Percentiles rank a stretch among this genome's conserved stretches.
These are phyloP conservation scores for Neocucurbitaria cava DNA, from an alignment of 2,329 filamentous ascomycete species.

Conservation along the genomic window DNA sequence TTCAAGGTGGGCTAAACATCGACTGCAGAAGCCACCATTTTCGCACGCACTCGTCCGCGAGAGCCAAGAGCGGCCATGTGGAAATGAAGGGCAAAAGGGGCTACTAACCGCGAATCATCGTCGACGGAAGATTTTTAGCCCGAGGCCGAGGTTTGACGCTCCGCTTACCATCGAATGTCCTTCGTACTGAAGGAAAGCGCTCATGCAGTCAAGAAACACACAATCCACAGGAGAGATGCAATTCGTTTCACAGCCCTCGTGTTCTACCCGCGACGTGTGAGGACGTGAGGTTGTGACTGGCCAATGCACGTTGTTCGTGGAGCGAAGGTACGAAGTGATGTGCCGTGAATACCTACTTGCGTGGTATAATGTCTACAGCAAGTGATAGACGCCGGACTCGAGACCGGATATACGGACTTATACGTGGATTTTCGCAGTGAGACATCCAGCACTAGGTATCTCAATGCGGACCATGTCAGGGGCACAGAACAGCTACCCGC, in stretches of 20 bases:
- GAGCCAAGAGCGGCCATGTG: conserved; percentile 1
- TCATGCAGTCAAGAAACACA: background rate
- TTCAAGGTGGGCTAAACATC: background rate
- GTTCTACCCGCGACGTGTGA: conserved; percentile 1
- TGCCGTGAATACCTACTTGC: background rate
- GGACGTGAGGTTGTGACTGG: background rate
- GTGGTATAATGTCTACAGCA: background rate
- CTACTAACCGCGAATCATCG: conserved; percentile 6
- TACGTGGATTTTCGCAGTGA: too few species aligned
- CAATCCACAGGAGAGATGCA: background rate
- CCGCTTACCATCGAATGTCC: background rate
- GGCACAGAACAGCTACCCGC: background rate
- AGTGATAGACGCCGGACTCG: background rate
- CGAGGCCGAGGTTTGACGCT: conserved; percentile 1
- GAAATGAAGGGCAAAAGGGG: conserved; percentile 1
- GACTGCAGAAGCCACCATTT: conserved; percentile 3
- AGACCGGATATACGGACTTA: background rate
- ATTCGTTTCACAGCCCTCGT: background rate
- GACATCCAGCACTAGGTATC: too few species aligned
- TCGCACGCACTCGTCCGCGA: background rate
- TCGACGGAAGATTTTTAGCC: background rate
- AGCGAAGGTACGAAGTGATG: background rate
- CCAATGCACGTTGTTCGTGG: background rate
- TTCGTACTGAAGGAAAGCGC: background rate
- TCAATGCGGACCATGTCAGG: background rate